A percentile compares a stretch with the other conserved stretches of the same genome.
phyloP scores from a whole-genome alignment of 148 eudicot species.

The Agrostemma githago region DNA sequence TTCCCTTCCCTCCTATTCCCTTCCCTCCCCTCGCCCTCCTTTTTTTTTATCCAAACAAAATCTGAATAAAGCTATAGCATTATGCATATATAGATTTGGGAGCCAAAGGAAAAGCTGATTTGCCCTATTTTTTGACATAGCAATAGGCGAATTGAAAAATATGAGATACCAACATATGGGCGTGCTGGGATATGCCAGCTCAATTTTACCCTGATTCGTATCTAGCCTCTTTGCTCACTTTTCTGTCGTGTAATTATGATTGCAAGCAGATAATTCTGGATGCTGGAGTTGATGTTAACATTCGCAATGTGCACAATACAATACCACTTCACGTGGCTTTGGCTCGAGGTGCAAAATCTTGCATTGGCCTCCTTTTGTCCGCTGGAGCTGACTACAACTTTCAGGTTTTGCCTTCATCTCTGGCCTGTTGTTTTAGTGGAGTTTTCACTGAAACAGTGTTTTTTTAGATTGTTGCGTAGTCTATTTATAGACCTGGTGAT shows the following conservation, averaged over 20 bases:
- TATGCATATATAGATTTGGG: not conserved
- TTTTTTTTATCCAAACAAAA: not conserved
- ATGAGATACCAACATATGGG: not conserved
- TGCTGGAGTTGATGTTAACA: slow-evolving; percentile 95
- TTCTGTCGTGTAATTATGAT: slow-evolving; percentile 4
- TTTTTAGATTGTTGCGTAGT: not conserved
- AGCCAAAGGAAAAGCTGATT: not conserved
- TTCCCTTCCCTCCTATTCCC: no score
- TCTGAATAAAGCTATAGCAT: not conserved
- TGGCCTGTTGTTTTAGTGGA: slow-evolving; percentile 11
- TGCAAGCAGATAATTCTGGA: slow-evolving; percentile 70
- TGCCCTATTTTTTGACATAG: not conserved
- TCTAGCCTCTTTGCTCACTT: not conserved
- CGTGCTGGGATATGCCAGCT: not conserved
- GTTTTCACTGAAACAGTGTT: slow-evolving; percentile 4
- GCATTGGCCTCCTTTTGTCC: slow-evolving; percentile 84
- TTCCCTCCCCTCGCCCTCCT: not conserved
- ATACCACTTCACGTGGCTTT: slow-evolving; percentile 94
- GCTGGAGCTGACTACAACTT: slow-evolving; percentile 92
- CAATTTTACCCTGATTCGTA: not conserved
- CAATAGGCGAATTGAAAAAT: not conserved
- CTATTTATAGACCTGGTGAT: not conserved
- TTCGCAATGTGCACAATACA: slow-evolving; percentile 73
- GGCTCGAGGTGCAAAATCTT: slow-evolving; percentile 97
- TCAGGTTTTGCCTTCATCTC: slow-evolving; percentile 46